Evolutionary conservation across 2,329 filamentous ascomycete genomes (phyloP), one percentile per base, ranked within the genome.

Genomic region (Botrytis cinerea): DNA sequence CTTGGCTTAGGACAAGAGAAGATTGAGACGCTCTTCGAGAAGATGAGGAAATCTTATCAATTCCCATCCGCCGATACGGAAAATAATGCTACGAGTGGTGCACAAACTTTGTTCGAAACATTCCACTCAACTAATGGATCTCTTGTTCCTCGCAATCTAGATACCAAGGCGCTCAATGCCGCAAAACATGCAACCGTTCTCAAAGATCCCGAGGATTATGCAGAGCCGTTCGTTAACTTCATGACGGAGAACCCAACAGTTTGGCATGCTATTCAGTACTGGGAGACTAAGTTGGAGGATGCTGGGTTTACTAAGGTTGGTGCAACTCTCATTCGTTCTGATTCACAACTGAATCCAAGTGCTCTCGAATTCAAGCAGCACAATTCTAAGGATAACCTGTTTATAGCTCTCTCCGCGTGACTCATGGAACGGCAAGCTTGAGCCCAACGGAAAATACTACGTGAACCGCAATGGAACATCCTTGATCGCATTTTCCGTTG

Each of bases 241-340:
- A 88, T 98, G 84, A 92, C 90, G 62, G 88, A 92, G 75, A 97
- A 98, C 81, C 96, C 96, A 0, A 98, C 96, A 14, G 89, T 98
- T 64, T 99, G 97, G 82, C 96, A 99, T 80, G 90, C 93, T 1
- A 94, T 98, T 43, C 88, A 90, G 73, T 89, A 93, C 78, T 93
- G 97, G 81, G 90, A 91, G 79, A 85, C 87, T 73, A 91, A 94
- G 79, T 87, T 98, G 66, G 85, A 87, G 75, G 86, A 89, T 57
- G 86, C 89, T 54, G 95, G 94, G 62, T 99, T 93, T 83, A 87
- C 86, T 74, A 91, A 90, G 83, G 90, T 93, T 76, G 73, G 84
- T 80, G 72, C 70, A n/a, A 45, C 32, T 45, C n/a, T 12, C 5
- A 54, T 45, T 51, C 12, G 3, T 28, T 22, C 16, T 25, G 12